Evolutionary conservation across 495 filamentous ascomycete species (phyloP), one percentile per base, ranked within the genome.

Genomic region (Penicillium goetzii): DNA sequence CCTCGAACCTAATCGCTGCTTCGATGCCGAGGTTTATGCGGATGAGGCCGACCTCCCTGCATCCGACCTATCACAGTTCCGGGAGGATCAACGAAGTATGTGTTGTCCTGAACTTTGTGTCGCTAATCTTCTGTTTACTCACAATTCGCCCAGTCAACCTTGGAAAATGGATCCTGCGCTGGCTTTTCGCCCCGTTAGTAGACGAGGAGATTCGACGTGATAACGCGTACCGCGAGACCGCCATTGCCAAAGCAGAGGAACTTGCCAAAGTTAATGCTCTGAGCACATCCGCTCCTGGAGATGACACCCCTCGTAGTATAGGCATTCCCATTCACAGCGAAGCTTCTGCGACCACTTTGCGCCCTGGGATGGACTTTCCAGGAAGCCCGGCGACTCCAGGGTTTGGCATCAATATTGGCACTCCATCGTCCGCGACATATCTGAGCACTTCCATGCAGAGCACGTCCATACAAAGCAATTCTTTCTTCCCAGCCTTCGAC

Each of bases 11-110:
- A 96, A 95, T 68, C 93, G 95, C 63, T 98, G 95, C 72, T 99
- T 99, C 68, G 96, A 98, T 75, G 96, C 93, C 40, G 95, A 99
- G 72, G 90, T 96, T 78, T 99, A 99, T 72, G 93, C 93, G 1
- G 95, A 98, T 71, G 92, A 97, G 71, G 76, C 92, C 11, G 77
- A 86, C 17, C 58, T 94, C 52, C 83, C 66, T 32, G 43, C 63
- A 5, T 53, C 89, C 21, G 90, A 96, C 64, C 80, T 84, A 15
- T 78, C 89, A 23, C 89, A 93, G 17, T 96, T 96, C 68, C 83
- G 89, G 50, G 93, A 97, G 64, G 95, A 99, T 69, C 96, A 99
- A 80, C 87, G 95, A 80, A 94, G 92, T 96, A 87, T 72, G 89
- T 73, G 26, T 47, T 9, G 17, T n/a, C 30, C 41, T 17, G 1